Conservation (phyloP, 78 protist species). For the Planoprotostelium fungivorum region DNA sequence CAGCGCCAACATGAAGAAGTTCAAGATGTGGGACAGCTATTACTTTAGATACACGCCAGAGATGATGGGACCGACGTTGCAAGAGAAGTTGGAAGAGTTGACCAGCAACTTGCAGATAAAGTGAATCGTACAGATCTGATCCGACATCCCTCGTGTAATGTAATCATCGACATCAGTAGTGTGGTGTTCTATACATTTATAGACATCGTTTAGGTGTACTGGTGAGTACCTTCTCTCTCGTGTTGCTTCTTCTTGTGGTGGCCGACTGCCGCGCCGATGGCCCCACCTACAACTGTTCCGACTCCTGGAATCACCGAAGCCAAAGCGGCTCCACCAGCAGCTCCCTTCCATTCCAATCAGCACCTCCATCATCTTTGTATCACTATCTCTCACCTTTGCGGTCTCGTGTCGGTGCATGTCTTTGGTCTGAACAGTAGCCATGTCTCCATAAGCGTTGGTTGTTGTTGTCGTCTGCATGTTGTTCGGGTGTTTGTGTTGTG, state of each 20-base stretch:
- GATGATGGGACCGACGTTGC: not conserved
- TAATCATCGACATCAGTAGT: too few relatives aligned
- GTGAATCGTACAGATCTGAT: too few relatives aligned
- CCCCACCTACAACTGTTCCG: not conserved
- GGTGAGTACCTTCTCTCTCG: not conserved
- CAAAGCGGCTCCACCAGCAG: not conserved
- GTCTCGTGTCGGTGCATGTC: not conserved
- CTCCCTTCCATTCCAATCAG: too few relatives aligned
- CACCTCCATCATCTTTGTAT: too few relatives aligned
- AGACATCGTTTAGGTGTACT: not conserved
- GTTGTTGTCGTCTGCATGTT: slow-evolving; percentile 1
- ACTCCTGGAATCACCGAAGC: not conserved
- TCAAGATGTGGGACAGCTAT: not conserved
- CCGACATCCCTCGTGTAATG: too few relatives aligned
- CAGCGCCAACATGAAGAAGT: not conserved
- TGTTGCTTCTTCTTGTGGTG: not conserved
- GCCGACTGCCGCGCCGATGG: not conserved
- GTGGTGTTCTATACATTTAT: too few relatives aligned
- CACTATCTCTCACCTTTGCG: too few relatives aligned
- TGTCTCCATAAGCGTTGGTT: not conserved
- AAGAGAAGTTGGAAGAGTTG: not conserved
- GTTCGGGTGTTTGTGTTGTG: too few relatives aligned
- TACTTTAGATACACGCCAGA: not conserved
- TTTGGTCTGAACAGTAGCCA: not conserved
- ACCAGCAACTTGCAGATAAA: not conserved